A percentile compares a stretch with the other conserved stretches of the same genome.
Conservation (phyloP, 805 yeast species). For the Ogataea nitratoaversa region DNA sequence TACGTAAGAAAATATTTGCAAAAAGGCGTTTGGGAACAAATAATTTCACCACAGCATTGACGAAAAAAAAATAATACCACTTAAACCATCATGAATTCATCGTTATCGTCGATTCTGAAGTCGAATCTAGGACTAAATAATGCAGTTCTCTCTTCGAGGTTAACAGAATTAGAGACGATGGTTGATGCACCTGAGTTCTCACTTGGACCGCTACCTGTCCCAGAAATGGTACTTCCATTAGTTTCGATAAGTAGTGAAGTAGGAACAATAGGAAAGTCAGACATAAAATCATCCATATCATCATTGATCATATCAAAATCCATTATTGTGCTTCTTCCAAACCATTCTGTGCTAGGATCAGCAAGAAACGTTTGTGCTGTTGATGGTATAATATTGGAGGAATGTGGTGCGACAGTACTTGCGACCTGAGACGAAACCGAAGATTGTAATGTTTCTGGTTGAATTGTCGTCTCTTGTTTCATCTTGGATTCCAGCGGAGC, state of each 20-base stretch:
- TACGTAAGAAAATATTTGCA: not conserved
- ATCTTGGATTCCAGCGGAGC: not conserved
- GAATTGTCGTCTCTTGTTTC: not conserved
- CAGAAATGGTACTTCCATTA: conserved; percentile 2
- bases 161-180: not conserved
- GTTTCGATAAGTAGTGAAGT: conserved; percentile 8
- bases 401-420: too few species aligned
- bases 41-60: too few species aligned
- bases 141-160: conserved; percentile 1
- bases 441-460: not conserved
- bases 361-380: not conserved
- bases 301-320: conserved; percentile 12
- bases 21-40: not conserved
- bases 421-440: too few species aligned
- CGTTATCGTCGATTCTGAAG: conserved; percentile 24
- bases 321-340: conserved; percentile 3
- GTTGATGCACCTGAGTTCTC: too few species aligned
- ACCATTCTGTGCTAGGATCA: conserved; percentile 8
- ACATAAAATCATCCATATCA: conserved; percentile 5
- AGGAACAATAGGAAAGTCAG: conserved; percentile 5
- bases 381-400: not conserved
- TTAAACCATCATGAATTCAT: conserved; percentile 26
- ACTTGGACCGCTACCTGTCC: too few species aligned
- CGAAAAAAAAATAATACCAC: too few species aligned
- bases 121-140: conserved; percentile 15